A percentile compares a stretch with the other conserved stretches of the same genome.
Evolutionary conservation across 441 rosid genomes (phyloP).

Genomic region (Erodium moschatum): DNA sequence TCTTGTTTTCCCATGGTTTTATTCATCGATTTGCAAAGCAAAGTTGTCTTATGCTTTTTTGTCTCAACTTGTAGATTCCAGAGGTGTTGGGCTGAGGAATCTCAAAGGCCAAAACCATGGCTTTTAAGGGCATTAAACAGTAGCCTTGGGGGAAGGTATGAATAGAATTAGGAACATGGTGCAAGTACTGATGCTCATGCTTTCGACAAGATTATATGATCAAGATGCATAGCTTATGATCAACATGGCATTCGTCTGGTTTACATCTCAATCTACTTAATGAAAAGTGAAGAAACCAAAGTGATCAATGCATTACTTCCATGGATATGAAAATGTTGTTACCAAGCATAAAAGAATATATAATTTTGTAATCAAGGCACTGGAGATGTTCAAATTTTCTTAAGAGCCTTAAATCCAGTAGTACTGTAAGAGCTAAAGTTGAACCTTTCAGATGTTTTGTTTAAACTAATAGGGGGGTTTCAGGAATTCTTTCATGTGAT

Average conservation of each 20-base stretch:
- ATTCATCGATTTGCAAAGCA: slow-evolving; percentile 17
- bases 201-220: neutral
- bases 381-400: no score
- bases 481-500: no score
- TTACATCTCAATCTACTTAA: neutral
- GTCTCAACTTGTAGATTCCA: slow-evolving; percentile 48
- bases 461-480: no score
- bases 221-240: neutral
- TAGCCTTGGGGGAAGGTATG: slow-evolving; percentile 92
- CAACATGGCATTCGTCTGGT: neutral
- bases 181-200: slow-evolving; percentile 1
- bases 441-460: no score
- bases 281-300: slow-evolving; percentile 1
- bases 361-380: no score
- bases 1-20: slow-evolving; percentile 15
- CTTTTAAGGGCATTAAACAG: slow-evolving; percentile 71
- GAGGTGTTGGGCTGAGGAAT: slow-evolving; percentile 81
- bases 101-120: slow-evolving; percentile 73
- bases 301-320: neutral
- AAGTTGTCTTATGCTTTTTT: slow-evolving; percentile 22
- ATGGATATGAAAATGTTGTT: no score
- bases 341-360: no score
- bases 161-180: neutral
- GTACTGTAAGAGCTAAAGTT: no score
- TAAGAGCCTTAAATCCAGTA: no score